These are phyloP conservation scores for Phylloporus scabripes DNA, from an alignment of 768 basidiomycete species.

Conservation along the genomic window DNA sequence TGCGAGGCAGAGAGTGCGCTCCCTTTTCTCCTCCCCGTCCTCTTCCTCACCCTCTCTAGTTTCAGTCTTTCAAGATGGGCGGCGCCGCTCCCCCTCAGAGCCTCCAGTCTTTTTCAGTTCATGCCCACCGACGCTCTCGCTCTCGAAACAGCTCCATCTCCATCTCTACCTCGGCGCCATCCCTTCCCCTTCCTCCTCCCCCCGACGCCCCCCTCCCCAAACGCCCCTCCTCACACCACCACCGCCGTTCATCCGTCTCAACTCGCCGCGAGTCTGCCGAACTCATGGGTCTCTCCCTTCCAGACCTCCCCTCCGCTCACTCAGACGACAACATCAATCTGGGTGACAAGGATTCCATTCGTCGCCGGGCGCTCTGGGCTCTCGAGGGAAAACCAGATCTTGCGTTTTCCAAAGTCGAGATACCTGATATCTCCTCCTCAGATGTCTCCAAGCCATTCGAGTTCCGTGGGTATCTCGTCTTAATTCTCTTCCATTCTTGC, in stretches of 20 bases:
- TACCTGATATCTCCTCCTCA: slow-evolving; percentile 67
- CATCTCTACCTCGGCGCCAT: slow-evolving; percentile 35
- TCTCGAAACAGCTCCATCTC: slow-evolving; percentile 63
- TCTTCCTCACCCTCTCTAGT: slow-evolving; percentile 27
- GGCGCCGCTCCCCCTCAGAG: slow-evolving; percentile 31
- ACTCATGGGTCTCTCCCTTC: slow-evolving; percentile 77
- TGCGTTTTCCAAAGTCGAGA: slow-evolving; percentile 72
- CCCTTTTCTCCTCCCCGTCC: neutral
- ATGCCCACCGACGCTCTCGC: slow-evolving; percentile 43
- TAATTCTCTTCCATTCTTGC: neutral
- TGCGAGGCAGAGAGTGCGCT: slow-evolving; percentile 35
- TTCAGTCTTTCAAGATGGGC: slow-evolving; percentile 72
- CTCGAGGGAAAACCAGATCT: slow-evolving; percentile 79
- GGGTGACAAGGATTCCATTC: slow-evolving; percentile 72
- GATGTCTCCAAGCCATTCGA: slow-evolving; percentile 57
- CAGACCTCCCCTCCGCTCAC: slow-evolving; percentile 55
- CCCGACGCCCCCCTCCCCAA: slow-evolving; percentile 40
- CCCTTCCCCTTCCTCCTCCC: slow-evolving; percentile 32
- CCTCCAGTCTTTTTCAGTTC: slow-evolving; percentile 33
- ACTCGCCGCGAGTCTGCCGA: slow-evolving; percentile 88
- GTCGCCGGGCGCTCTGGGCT: slow-evolving; percentile 78
- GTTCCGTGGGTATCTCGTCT: slow-evolving; percentile 49
- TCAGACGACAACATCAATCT: slow-evolving; percentile 65
- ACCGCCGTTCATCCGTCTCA: slow-evolving; percentile 81
- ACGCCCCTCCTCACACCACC: slow-evolving; percentile 71